phyloP scores from a whole-genome alignment of 177 flowering plant genomes.

The Vitis hybrid region DNA sequence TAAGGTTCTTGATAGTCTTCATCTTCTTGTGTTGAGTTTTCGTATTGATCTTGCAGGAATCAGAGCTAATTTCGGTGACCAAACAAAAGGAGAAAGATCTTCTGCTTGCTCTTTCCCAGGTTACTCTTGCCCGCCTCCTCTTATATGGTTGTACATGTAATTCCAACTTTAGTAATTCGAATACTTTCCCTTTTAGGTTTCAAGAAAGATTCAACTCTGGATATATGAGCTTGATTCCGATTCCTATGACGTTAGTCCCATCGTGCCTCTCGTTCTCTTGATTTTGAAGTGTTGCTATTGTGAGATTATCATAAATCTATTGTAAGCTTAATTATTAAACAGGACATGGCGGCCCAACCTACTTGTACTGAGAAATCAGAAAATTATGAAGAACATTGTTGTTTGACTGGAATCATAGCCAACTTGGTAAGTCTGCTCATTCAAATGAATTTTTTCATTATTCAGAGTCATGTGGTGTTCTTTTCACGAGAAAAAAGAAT shows the following conservation, averaged over 20 bases:
- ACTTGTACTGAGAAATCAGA: background rate
- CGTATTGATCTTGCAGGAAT: conserved; percentile 25
- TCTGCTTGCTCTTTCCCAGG: conserved; percentile 61
- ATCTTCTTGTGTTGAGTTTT: background rate
- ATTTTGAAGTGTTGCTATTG: background rate
- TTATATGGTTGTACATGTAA: background rate
- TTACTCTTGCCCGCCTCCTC: conserved; percentile 6
- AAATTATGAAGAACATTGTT: conserved; percentile 19
- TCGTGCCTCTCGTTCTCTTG: background rate
- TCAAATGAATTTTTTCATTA: no score
- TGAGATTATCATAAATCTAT: background rate
- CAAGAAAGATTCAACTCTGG: conserved; percentile 46
- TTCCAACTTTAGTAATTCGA: background rate
- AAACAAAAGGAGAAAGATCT: conserved; percentile 48
- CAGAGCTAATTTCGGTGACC: conserved; percentile 12
- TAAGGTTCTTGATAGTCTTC: background rate
- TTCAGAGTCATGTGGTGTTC: no score
- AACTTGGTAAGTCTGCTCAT: conserved; percentile 37
- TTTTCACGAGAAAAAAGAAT: no score
- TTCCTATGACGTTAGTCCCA: conserved; percentile 27
- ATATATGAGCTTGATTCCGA: conserved; percentile 18
- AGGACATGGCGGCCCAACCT: conserved; percentile 16
- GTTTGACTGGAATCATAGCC: conserved; percentile 31
- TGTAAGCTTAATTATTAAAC: conserved; percentile 1
- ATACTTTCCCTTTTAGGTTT: conserved; percentile 34